phyloP scores from a whole-genome alignment of 257 asterid genomes.

The Anisodus tanguticus region DNA sequence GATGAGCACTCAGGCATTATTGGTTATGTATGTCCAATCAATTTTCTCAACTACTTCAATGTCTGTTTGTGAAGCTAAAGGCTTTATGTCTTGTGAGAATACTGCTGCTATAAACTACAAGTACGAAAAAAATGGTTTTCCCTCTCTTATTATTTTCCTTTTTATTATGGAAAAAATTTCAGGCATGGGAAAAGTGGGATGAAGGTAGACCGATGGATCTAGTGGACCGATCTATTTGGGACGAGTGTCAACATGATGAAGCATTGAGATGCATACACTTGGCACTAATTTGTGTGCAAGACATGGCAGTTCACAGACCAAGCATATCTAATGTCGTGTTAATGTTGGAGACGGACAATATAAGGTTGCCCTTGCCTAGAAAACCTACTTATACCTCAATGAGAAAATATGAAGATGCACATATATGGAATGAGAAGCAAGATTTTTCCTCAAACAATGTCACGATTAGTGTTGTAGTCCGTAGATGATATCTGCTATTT shows the following conservation, averaged over 20 bases:
- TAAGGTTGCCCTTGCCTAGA: conserved; percentile 57
- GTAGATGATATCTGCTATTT: conserved; percentile 51
- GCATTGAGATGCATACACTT: conserved; percentile 68
- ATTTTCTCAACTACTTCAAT: not conserved
- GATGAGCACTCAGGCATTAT: conserved; percentile 54
- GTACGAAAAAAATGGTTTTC: not conserved
- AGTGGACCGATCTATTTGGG: conserved; percentile 50
- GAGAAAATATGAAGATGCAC: conserved; percentile 50
- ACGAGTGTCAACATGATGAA: conserved; percentile 45
- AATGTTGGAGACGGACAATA: conserved; percentile 70
- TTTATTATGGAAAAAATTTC: not conserved
- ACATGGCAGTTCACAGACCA: conserved; percentile 62
- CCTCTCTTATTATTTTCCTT: not conserved
- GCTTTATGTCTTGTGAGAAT: not conserved
- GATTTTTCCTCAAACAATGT: conserved; percentile 61
- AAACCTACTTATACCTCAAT: conserved; percentile 66
- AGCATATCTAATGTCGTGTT: conserved; percentile 63
- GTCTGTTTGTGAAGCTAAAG: not conserved
- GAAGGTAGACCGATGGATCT: conserved; percentile 56
- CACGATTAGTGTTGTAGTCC: conserved; percentile 64
- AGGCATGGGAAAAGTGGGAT: conserved; percentile 88
- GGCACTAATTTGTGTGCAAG: conserved; percentile 82
- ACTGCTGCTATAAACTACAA: not conserved
- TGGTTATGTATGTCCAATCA: conserved; percentile 63
- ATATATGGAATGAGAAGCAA: conserved; percentile 48